Evolutionary conservation across 163 green algal species (phyloP), one percentile per base, ranked within the genome.

Genomic region (Scenedesmus sp.): DNA sequence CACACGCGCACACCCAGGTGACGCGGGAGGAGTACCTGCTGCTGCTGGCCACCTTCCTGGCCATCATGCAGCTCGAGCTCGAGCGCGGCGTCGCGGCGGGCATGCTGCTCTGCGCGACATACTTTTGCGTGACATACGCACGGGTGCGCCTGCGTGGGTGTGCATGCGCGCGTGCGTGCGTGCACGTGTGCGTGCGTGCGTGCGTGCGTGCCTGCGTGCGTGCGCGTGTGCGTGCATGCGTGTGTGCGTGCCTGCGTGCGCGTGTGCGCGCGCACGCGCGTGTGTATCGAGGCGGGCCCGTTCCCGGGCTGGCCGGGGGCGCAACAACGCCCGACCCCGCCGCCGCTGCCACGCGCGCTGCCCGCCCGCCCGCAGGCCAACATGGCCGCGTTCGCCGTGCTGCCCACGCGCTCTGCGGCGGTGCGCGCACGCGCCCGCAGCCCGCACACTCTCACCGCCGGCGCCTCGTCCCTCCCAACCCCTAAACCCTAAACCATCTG

Each of bases 11-110:
- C 83, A 70, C 63, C 36, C 87, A 89, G 75, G 85, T 95, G 44
- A 84, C 70, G 0, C 54, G 33, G 0, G 48, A 80, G 51, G 93
- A 97, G 89, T 97, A 94, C 71, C 51, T 84, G 26, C 83, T 97
- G 72, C 82, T 96, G 63, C 93, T 91, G 90, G 36, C 82, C 14
- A 94, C 91, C 10, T 96, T 94, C 74, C 18, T 84, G 9, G 72
- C 76, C 39, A 94, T 96, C 83, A 92, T 96, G 90, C 53, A 84
- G 56, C 44, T 81, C 14, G 85, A 88, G 24, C 83, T 95, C 67
- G 90, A 93, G 77, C 51, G 56, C 1, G 91, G 91, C 47, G 92
- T 95, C 26, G 65, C 77, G 10, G 77, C 76, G 10, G 91, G 91
- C 53, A 89, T 94, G 20, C 42, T 95, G 14, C 47, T 86, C 24